Percentiles rank a stretch among this genome's conserved stretches.
phyloP scores from a whole-genome alignment of 2,329 filamentous ascomycete species.

The Elsinoe fawcettii region DNA sequence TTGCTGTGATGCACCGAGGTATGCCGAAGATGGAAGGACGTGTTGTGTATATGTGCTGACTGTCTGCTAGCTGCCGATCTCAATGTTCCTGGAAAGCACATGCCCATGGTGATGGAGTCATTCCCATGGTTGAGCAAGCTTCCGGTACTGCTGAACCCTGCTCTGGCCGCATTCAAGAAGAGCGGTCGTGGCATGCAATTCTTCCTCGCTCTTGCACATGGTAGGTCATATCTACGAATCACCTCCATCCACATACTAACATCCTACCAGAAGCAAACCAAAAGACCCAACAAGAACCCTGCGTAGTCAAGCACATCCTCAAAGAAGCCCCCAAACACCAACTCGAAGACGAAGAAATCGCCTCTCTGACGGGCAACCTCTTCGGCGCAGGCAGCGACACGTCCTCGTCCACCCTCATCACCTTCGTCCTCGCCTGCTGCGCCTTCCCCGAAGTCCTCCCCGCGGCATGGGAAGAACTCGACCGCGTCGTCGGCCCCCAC shows the following conservation, averaged over 20 bases:
- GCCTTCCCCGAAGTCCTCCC: slow-evolving; percentile 38
- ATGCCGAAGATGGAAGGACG: neutral
- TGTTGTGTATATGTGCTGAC: neutral
- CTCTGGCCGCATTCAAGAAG: slow-evolving; percentile 42
- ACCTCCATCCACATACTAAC: neutral
- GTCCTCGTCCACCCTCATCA: slow-evolving; percentile 41
- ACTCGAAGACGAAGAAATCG: slow-evolving; percentile 37
- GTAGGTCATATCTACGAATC: neutral
- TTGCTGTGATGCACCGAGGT: slow-evolving; percentile 49
- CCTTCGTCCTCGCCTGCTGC: slow-evolving; percentile 43
- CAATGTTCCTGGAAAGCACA: slow-evolving; percentile 36
- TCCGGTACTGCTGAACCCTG: slow-evolving; percentile 43
- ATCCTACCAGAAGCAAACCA: slow-evolving; percentile 35
- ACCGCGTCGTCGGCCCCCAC: slow-evolving; percentile 28
- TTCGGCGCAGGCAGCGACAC: slow-evolving; percentile 47
- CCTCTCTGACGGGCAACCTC: slow-evolving; percentile 38
- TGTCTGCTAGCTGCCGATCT: slow-evolving; percentile 40
- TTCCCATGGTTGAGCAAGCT: slow-evolving; percentile 49
- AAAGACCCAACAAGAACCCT: slow-evolving; percentile 32
- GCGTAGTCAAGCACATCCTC: slow-evolving; percentile 44
- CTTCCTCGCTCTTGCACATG: slow-evolving; percentile 45
- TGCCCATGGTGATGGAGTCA: slow-evolving; percentile 49
- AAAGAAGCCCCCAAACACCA: slow-evolving; percentile 40
- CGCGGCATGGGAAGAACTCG: slow-evolving; percentile 30
- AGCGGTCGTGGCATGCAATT: slow-evolving; percentile 42